Percentiles rank a stretch among this genome's conserved stretches.
phyloP scores from a whole-genome alignment of 2,329 filamentous ascomycete species.

The Neophaeococcomyces mojaviensis region DNA sequence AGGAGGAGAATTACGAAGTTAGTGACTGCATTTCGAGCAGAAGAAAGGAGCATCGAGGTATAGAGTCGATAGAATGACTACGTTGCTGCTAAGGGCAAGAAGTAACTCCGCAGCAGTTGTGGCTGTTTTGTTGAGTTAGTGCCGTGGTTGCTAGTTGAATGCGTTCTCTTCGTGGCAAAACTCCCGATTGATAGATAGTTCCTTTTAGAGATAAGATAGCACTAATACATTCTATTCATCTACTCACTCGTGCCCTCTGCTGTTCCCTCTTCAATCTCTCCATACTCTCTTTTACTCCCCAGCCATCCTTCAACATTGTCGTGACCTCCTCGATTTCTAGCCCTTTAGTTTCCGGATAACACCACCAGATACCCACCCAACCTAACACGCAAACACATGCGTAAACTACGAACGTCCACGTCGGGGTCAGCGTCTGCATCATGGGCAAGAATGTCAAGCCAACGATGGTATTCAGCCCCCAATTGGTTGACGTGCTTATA shows the following conservation, averaged over 20 bases:
- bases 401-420: slow-evolving; percentile 76
- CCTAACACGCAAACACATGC: slow-evolving; percentile 61
- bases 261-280: slow-evolving; percentile 17
- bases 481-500: slow-evolving; percentile 68
- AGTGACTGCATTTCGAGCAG: too few relatives aligned
- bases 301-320: slow-evolving; percentile 61
- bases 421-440: slow-evolving; percentile 67
- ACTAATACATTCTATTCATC: too few relatives aligned
- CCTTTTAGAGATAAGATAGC: too few relatives aligned
- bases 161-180: too few relatives aligned
- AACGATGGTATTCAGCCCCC: slow-evolving; percentile 78
- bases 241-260: background rate
- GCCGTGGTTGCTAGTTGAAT: too few relatives aligned
- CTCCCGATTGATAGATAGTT: too few relatives aligned
- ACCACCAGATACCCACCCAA: slow-evolving; percentile 60
- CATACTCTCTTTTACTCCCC: slow-evolving; percentile 55
- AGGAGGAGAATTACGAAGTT: too few relatives aligned
- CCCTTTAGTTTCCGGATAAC: slow-evolving; percentile 83
- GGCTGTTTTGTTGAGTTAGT: too few relatives aligned
- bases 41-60: too few relatives aligned
- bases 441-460: slow-evolving; percentile 82
- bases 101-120: too few relatives aligned
- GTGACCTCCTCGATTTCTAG: slow-evolving; percentile 74
- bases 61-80: too few relatives aligned
- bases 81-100: too few relatives aligned